These are phyloP conservation scores for Pythium sp. DNA, from an alignment of 352 stramenopile genomes.

Conservation along the genomic window DNA sequence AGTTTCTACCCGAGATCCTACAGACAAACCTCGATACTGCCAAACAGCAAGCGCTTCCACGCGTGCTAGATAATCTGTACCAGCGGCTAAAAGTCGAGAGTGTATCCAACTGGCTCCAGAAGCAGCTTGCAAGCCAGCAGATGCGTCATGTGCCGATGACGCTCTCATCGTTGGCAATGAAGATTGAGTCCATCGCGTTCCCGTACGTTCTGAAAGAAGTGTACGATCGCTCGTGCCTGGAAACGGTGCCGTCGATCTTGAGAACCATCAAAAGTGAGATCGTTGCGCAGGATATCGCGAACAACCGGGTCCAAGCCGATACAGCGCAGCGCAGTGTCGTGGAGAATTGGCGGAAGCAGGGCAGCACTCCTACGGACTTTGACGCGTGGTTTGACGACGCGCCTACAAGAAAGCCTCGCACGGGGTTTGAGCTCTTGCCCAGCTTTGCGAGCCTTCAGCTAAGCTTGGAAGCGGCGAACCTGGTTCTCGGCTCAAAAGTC, in stretches of 20 bases:
- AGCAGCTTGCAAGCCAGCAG: conserved; percentile 39
- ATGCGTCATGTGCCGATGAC: conserved; percentile 45
- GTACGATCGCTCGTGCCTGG: conserved; percentile 56
- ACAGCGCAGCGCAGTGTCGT: conserved; percentile 46
- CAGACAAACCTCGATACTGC: conserved; percentile 23
- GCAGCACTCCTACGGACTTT: conserved; percentile 42
- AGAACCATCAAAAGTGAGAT: conserved; percentile 67
- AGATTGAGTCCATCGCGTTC: conserved; percentile 51
- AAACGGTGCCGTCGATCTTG: conserved; percentile 56
- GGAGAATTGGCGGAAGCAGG: conserved; percentile 42
- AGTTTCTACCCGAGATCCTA: conserved; percentile 44
- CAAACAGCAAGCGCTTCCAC: conserved; percentile 37
- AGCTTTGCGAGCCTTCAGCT: conserved; percentile 33
- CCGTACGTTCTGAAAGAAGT: conserved; percentile 61
- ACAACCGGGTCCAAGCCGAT: conserved; percentile 34
- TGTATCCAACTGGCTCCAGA: conserved; percentile 39
- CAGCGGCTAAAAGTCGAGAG: conserved; percentile 49
- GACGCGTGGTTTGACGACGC: conserved; percentile 65
- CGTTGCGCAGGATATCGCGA: conserved; percentile 38
- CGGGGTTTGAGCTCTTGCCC: conserved; percentile 63
- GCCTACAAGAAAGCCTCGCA: conserved; percentile 39
- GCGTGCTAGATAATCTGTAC: conserved; percentile 52
- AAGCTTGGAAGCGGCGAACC: conserved; percentile 51
- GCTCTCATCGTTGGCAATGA: conserved; percentile 36
- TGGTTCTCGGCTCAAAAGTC: conserved; percentile 45